These are phyloP conservation scores for Gossypium schwendimanii DNA, from an alignment of 441 rosid species.

Conservation along the genomic window DNA sequence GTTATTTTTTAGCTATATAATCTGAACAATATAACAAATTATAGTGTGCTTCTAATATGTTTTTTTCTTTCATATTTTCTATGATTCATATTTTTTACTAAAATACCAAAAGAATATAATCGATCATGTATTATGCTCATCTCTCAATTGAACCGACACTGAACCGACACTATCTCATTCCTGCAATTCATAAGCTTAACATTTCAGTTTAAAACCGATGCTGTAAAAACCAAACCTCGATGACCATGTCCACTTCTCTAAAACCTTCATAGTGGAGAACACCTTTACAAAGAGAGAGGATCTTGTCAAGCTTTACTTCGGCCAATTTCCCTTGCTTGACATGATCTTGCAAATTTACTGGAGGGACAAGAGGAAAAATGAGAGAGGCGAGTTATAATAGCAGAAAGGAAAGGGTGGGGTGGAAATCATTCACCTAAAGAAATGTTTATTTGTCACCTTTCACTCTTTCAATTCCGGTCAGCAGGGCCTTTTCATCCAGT, in stretches of 20 bases:
- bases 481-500: conserved; percentile 1
- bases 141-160: neutral
- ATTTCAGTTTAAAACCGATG: neutral
- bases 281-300: neutral
- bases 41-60: too few species aligned
- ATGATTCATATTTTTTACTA: too few species aligned
- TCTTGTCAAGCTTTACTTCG: neutral
- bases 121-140: neutral
- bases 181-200: neutral
- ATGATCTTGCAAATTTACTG: conserved; percentile 2
- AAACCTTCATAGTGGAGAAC: conserved; percentile 7
- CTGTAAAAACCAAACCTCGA: neutral
- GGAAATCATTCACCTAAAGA: neutral
- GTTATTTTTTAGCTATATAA: too few species aligned
- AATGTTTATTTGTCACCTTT: neutral
- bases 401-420: neutral
- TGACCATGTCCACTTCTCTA: conserved; percentile 4
- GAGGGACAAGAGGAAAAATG: neutral
- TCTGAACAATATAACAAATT: too few species aligned
- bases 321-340: neutral
- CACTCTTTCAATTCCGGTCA: neutral
- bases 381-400: neutral
- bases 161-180: neutral
- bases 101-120: neutral
- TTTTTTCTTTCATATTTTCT: too few species aligned